A percentile compares a stretch with the other conserved stretches of the same genome.
Conservation (phyloP, 1,284 basidiomycete genomes). For the Coniferiporia weirii region DNA sequence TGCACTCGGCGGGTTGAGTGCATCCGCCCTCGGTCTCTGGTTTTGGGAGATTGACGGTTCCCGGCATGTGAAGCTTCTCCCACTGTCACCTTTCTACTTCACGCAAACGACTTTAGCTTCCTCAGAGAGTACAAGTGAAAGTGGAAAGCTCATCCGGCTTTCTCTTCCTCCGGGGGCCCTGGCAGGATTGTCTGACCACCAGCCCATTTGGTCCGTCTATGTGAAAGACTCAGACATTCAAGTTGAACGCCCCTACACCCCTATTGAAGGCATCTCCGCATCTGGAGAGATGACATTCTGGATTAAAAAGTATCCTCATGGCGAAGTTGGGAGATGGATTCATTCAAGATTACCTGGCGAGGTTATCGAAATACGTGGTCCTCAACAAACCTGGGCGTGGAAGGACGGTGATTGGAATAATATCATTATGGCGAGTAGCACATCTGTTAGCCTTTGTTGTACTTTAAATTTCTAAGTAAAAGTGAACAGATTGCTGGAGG, state of each 20-base stretch:
- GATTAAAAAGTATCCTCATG: slow-evolving; percentile 73
- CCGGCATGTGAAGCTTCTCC: slow-evolving; percentile 20
- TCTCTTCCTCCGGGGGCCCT: slow-evolving; percentile 42
- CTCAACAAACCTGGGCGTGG: slow-evolving; percentile 69
- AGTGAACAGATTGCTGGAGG: slow-evolving; percentile 70
- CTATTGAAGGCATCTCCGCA: slow-evolving; percentile 61
- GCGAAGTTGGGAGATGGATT: slow-evolving; percentile 80
- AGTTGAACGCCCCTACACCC: slow-evolving; percentile 84
- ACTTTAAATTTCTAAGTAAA: neutral
- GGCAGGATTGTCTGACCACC: slow-evolving; percentile 27
- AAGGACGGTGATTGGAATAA: slow-evolving; percentile 64
- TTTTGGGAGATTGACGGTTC: slow-evolving; percentile 8
- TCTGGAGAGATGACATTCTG: slow-evolving; percentile 64
- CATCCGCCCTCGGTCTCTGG: slow-evolving; percentile 2
- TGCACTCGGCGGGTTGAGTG: neutral
- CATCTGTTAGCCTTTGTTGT: neutral
- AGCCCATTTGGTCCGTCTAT: slow-evolving; percentile 70
- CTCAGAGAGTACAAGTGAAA: slow-evolving; percentile 43
- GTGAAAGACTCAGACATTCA: slow-evolving; percentile 85
- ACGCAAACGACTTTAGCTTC: slow-evolving; percentile 55
- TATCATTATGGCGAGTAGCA: slow-evolving; percentile 61
- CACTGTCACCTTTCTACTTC: slow-evolving; percentile 57
- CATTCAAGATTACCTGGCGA: slow-evolving; percentile 67
- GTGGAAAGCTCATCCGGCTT: slow-evolving; percentile 60
- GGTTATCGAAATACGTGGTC: slow-evolving; percentile 70